Base-by-base conservation (phyloP, 1,284 basidiomycete species). In the Vanrija humicola region DNA sequence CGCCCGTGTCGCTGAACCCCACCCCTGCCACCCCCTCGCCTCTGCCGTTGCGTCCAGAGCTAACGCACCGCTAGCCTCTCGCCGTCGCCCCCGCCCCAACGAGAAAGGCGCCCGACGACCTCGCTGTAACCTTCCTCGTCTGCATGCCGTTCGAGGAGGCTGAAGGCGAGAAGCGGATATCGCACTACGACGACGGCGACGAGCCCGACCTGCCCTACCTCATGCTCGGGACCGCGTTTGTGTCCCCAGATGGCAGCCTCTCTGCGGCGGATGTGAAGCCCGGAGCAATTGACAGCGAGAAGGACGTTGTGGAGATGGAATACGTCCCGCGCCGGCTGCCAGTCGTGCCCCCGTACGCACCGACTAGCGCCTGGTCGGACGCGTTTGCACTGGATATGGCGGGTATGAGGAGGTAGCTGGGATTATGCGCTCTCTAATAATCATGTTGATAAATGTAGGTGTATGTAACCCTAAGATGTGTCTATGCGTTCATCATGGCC, bases 401-500 rank as follows among this genome's bases (percentile, higher is more conserved):
- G 40, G 15, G 16, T n/a, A 18, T 42, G n/a, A 42, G n/a, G 40
- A 42, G n/a, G 12, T 18, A 42, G n/a, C 5, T 23, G 21, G 21
- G 21, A 23, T 23, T 23, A 23, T 3, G 21, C 21, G 21, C 21
- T 23, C 21, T 23, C 21, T 18, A 40, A 14, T 42, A 42, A 9
- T 18, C 40, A 42, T 19, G 40, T 42, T 42, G 40, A 42, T 42
- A 21, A 23, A 42, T 18, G 19, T 42, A n/a, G 39, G 21, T 40
- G 18, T 40, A 18, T 42, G 19, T 42, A 42, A 42, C 6, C 15
- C 18, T 15, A 40, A 42, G n/a, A n/a, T 34, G 16, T n/a, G 25
- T 26, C 54, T 60, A 56, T 16, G 50, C 52, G 50, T 62, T 62
- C 57, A 59, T 55, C 29, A 52, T 49, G 0, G 51, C 48, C 58